Conservation (phyloP, 2,329 filamentous ascomycete genomes). For the Davidsoniella eucalypti region DNA sequence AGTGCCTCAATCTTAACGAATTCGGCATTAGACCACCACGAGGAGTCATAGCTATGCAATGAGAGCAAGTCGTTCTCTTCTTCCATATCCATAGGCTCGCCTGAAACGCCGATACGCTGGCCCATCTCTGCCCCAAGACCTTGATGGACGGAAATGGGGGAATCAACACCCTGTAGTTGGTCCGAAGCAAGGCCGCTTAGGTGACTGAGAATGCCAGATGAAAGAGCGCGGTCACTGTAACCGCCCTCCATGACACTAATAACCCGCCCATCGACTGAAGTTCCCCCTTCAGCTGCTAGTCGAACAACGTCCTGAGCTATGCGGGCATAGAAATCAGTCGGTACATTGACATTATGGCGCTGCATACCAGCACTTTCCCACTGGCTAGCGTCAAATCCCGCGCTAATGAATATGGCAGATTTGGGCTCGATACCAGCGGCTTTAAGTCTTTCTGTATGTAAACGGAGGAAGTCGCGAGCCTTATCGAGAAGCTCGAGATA, state of each 20-base stretch:
- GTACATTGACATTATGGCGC: constrained; percentile 85
- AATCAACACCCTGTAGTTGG: constrained; percentile 21
- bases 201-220: constrained; percentile 79
- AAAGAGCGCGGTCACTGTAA: constrained; percentile 82
- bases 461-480: constrained; percentile 56
- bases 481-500: constrained; percentile 70
- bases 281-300: constrained; percentile 63
- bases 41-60: constrained; percentile 39
- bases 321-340: constrained; percentile 87
- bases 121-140: constrained; percentile 44
- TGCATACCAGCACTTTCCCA: constrained; percentile 91
- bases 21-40: constrained; percentile 53
- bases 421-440: constrained; percentile 47
- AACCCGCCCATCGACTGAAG: constrained; percentile 64
- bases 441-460: constrained; percentile 50
- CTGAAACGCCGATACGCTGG: constrained; percentile 26
- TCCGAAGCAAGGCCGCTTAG: constrained; percentile 61
- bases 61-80: constrained; percentile 14
- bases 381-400: constrained; percentile 93
- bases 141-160: not conserved
- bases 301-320: constrained; percentile 74
- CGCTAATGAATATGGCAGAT: constrained; percentile 84
- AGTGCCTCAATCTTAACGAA: constrained; percentile 54
- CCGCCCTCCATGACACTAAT: constrained; percentile 92
- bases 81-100: not conserved